phyloP scores from a whole-genome alignment of 495 filamentous ascomycete genomes.

The Penicillium mononematosum region DNA sequence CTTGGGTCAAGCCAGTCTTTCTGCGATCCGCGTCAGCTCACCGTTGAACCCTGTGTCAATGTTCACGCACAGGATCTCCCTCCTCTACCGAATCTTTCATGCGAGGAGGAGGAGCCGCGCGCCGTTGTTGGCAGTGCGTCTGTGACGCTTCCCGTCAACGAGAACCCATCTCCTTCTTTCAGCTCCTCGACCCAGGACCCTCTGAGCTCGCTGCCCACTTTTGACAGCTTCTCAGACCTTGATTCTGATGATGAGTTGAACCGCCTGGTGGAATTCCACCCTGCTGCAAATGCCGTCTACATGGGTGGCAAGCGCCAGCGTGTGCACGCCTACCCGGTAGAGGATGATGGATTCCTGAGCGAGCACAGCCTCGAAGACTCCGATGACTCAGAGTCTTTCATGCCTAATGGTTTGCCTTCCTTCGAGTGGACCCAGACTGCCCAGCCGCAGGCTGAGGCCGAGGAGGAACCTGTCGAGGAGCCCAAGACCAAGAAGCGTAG shows the following conservation, averaged over 20 bases:
- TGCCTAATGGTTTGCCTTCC: constrained; percentile 47
- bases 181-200: constrained; percentile 49
- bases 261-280: constrained; percentile 69
- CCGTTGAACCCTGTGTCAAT: constrained; percentile 63
- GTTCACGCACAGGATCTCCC: constrained; percentile 62
- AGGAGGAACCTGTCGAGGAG: constrained; percentile 38
- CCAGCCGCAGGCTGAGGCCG: constrained; percentile 23
- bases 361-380: constrained; percentile 77
- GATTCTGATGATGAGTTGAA: constrained; percentile 91
- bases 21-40: constrained; percentile 91
- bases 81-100: constrained; percentile 64
- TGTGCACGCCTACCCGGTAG: constrained; percentile 62
- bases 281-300: constrained; percentile 57
- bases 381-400: constrained; percentile 61
- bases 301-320: constrained; percentile 77
- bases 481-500: constrained; percentile 62
- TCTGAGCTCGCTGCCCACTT: constrained; percentile 65
- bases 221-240: constrained; percentile 85
- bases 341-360: constrained; percentile 72
- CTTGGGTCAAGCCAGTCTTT: constrained; percentile 51
- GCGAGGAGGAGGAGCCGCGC: constrained; percentile 74
- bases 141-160: constrained; percentile 53
- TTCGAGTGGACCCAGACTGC: constrained; percentile 40
- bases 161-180: constrained; percentile 49
- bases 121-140: constrained; percentile 66